Percentiles rank a stretch among this genome's conserved stretches.
Evolutionary conservation across 2,329 filamentous ascomycete genomes (phyloP).

Genomic region (Lecanoromycetidae sp.): DNA sequence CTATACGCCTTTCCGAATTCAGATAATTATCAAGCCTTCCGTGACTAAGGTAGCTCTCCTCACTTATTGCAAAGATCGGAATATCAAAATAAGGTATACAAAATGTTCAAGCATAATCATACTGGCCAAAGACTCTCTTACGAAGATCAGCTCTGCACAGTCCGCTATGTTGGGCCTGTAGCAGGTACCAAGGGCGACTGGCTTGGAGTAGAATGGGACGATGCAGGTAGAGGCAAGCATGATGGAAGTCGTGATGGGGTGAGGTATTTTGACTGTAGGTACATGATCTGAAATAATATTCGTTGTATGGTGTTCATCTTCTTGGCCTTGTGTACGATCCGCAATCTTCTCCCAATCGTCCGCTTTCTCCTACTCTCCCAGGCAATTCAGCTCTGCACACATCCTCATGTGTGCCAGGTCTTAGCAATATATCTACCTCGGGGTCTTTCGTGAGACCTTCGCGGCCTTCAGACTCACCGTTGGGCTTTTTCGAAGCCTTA

Average conservation of each 20-base stretch:
- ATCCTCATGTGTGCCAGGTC: constrained; percentile 37
- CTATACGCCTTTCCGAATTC: too few species aligned
- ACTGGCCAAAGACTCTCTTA: constrained; percentile 71
- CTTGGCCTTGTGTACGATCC: background rate
- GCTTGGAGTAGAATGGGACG: constrained; percentile 97
- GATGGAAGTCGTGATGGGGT: constrained; percentile 68
- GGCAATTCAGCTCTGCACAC: background rate
- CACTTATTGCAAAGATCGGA: too few species aligned
- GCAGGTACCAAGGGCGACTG: constrained; percentile 65
- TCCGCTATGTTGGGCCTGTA: constrained; percentile 70
- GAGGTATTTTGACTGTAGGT: constrained; percentile 80
- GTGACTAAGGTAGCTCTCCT: too few species aligned
- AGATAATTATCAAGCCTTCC: too few species aligned
- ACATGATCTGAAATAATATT: constrained; percentile 20
- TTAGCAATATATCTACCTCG: constrained; percentile 51
- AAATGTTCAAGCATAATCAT: constrained; percentile 21
- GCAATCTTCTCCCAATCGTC: background rate
- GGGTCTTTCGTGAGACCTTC: constrained; percentile 80
- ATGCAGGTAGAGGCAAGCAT: constrained; percentile 75
- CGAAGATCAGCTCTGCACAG: constrained; percentile 63
- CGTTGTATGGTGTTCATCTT: background rate
- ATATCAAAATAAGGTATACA: background rate
- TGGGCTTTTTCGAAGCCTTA: constrained; percentile 65
- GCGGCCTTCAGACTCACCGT: constrained; percentile 53
- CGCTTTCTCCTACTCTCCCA: constrained; percentile 17